Percentiles rank a stretch among this genome's conserved stretches.
Conservation (phyloP, 2,329 filamentous ascomycete genomes). For the Penicillium corylophilum region DNA sequence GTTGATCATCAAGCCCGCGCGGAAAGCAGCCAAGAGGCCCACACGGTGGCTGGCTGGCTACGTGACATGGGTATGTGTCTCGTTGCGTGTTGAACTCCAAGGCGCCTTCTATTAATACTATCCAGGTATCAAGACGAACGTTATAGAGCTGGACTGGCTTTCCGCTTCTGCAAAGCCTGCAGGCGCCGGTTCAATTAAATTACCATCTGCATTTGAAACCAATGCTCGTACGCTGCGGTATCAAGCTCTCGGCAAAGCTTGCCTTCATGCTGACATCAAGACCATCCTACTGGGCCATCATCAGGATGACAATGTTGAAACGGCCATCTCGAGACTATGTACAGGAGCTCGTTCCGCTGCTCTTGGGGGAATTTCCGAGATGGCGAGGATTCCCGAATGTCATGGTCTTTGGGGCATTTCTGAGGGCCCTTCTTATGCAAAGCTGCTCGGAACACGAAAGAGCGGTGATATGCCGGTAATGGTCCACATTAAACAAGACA, state of each 20-base stretch:
- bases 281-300: conserved; percentile 82
- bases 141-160: conserved; percentile 55
- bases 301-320: conserved; percentile 87
- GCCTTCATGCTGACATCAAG: conserved; percentile 51
- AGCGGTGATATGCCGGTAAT: conserved; percentile 3
- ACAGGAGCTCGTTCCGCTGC: conserved; percentile 68
- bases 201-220: conserved; percentile 70
- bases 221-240: conserved; percentile 73
- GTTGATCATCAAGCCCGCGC: conserved; percentile 61
- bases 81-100: background rate
- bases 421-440: conserved; percentile 58
- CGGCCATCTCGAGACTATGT: conserved; percentile 74
- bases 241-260: conserved; percentile 64
- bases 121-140: conserved; percentile 35
- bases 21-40: conserved; percentile 56
- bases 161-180: conserved; percentile 1
- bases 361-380: conserved; percentile 65
- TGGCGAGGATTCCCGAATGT: conserved; percentile 78
- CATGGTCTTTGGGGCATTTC: conserved; percentile 70
- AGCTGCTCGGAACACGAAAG: conserved; percentile 23
- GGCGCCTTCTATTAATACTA: background rate
- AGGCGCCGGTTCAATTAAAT: conserved; percentile 30
- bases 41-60: conserved; percentile 50
- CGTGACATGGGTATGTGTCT: conserved; percentile 40
- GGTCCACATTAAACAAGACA: conserved; percentile 9